Percentiles rank a stretch among this genome's conserved stretches.
phyloP scores from a whole-genome alignment of 2,329 filamentous ascomycete genomes.

The Pseudofabraea citricarpa region DNA sequence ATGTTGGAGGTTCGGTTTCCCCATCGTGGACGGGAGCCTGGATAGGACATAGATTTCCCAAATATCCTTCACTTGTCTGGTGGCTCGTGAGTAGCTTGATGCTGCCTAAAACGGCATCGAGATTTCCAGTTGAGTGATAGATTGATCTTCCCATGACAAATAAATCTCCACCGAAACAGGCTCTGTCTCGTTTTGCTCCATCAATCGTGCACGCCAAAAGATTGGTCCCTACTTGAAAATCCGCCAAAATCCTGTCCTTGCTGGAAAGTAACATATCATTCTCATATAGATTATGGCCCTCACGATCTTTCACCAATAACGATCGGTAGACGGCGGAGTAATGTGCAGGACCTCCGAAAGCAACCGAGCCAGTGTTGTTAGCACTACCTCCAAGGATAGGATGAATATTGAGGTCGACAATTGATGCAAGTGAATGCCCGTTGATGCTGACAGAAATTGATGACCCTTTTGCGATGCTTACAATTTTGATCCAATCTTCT shows the following conservation, averaged over 20 bases:
- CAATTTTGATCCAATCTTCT: constrained; percentile 10
- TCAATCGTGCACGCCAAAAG: constrained; percentile 31
- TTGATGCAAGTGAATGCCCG: constrained; percentile 4
- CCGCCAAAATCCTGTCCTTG: constrained; percentile 12
- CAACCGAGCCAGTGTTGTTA: constrained; percentile 17
- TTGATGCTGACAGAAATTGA: constrained; percentile 8
- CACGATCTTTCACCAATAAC: constrained; percentile 7
- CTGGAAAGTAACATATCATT: constrained; percentile 9
- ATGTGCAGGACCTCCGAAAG: constrained; percentile 15
- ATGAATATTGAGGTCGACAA: constrained; percentile 9
- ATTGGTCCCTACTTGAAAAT: constrained; percentile 17
- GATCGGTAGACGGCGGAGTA: constrained; percentile 11
- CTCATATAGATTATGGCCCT: constrained; percentile 9
- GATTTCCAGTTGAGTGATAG: constrained; percentile 14
- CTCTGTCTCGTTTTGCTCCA: constrained; percentile 52
- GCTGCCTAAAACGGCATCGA: constrained; percentile 15
- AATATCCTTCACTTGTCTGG: constrained; percentile 13
- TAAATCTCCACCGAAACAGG: constrained; percentile 53
- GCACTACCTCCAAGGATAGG: constrained; percentile 16
- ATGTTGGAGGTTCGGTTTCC: constrained; percentile 13
- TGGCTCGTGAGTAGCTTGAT: constrained; percentile 18
- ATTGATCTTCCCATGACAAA: constrained; percentile 18
- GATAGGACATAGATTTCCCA: constrained; percentile 17
- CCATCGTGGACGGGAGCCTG: constrained; percentile 13
- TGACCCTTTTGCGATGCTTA: constrained; percentile 5